phyloP scores from a whole-genome alignment of 495 filamentous ascomycete species.

The Aspergillus bridgeri region DNA sequence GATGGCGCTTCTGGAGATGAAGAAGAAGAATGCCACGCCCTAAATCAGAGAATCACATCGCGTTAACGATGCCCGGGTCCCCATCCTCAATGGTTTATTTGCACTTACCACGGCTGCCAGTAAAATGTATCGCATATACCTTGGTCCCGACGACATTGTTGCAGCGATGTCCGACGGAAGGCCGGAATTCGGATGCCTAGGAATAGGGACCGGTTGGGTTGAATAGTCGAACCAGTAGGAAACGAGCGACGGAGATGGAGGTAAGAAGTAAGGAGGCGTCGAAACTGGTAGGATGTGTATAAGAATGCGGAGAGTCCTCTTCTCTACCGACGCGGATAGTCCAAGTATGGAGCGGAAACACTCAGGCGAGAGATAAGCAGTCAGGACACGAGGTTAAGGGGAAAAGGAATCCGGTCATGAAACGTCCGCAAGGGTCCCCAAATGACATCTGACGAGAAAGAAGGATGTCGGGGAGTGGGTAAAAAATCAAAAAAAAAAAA shows the following conservation, averaged over 20 bases:
- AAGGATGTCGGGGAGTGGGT: neutral
- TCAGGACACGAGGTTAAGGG: neutral
- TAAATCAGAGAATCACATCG: slow-evolving; percentile 24
- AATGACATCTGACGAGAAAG: neutral
- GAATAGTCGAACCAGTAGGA: neutral
- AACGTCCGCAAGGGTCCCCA: neutral
- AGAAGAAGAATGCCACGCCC: slow-evolving; percentile 73
- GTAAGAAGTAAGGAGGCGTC: neutral
- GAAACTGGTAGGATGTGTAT: neutral
- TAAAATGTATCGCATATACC: slow-evolving; percentile 83
- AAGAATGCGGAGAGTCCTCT: neutral
- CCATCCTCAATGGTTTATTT: neutral
- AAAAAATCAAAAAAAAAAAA: too few species aligned
- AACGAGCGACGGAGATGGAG: neutral
- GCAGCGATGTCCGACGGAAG: neutral
- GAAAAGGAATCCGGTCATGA: neutral
- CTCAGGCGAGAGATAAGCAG: neutral
- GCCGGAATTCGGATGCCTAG: neutral
- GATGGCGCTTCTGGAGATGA: slow-evolving; percentile 70
- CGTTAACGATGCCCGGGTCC: neutral
- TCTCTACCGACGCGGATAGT: neutral
- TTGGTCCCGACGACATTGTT: slow-evolving; percentile 63
- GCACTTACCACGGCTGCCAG: slow-evolving; percentile 77
- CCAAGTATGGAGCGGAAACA: neutral
- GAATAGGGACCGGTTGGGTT: neutral